Percentiles rank a stretch among this genome's conserved stretches.
Conservation (phyloP, 108 stramenopile species). For the Seminavis robusta region DNA sequence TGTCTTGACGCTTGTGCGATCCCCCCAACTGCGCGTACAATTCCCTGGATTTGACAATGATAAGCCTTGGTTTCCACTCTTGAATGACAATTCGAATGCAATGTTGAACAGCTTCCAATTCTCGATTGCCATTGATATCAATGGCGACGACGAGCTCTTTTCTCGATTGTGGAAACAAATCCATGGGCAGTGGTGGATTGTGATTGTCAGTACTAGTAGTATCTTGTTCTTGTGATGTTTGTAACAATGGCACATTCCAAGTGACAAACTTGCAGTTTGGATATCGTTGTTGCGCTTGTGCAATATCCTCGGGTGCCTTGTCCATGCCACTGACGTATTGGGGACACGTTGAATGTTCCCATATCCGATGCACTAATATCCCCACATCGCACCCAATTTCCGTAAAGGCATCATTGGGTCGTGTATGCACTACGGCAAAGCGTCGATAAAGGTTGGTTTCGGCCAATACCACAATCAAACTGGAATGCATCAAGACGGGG, state of each 20-base stretch:
- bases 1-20: not conserved
- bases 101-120: slow-evolving; percentile 64
- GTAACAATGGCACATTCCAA: slow-evolving; percentile 21
- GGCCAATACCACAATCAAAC: slow-evolving; percentile 47
- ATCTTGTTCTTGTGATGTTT: not conserved
- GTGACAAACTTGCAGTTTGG: slow-evolving; percentile 48
- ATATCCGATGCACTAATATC: slow-evolving; percentile 48
- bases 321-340: slow-evolving; percentile 52
- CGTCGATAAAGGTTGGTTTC: slow-evolving; percentile 78
- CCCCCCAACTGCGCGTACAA: slow-evolving; percentile 6
- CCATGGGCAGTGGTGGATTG: not conserved
- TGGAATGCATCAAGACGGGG: slow-evolving; percentile 38
- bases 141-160: slow-evolving; percentile 56
- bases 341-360: slow-evolving; percentile 23
- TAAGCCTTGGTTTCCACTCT: slow-evolving; percentile 52
- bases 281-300: slow-evolving; percentile 56
- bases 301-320: slow-evolving; percentile 62
- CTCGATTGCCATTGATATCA: slow-evolving; percentile 84
- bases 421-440: slow-evolving; percentile 47
- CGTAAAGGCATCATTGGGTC: slow-evolving; percentile 58
- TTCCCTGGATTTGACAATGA: slow-evolving; percentile 77
- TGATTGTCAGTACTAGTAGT: not conserved
- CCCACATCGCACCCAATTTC: slow-evolving; percentile 82
- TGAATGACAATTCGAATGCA: slow-evolving; percentile 58
- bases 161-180: not conserved